Evolutionary conservation across 768 basidiomycete species (phyloP).

Genomic region (Lactifluus subvellereus): DNA sequence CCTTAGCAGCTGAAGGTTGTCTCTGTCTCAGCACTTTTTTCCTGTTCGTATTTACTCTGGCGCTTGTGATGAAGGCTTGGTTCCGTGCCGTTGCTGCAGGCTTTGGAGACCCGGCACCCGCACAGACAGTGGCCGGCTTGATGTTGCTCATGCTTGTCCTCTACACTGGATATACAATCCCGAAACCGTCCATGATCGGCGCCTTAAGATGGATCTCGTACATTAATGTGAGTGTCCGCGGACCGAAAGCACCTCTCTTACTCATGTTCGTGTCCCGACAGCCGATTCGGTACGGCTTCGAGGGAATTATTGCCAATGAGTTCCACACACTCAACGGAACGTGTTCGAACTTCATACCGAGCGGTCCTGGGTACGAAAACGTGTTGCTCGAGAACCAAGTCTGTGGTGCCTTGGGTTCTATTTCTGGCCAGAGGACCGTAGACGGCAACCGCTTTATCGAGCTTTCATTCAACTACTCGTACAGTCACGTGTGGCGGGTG

Average conservation of each 20-base stretch:
- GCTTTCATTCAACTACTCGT: slow-evolving; percentile 39
- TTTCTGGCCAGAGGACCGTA: slow-evolving; percentile 54
- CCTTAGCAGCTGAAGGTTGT: slow-evolving; percentile 7
- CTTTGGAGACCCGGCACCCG: slow-evolving; percentile 53
- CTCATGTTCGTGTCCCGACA: slow-evolving; percentile 31
- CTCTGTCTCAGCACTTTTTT: slow-evolving; percentile 45
- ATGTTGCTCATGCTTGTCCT: slow-evolving; percentile 48
- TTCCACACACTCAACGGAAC: slow-evolving; percentile 63
- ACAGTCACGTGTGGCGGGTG: slow-evolving; percentile 46
- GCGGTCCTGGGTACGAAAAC: slow-evolving; percentile 55
- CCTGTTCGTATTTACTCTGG: slow-evolving; percentile 51
- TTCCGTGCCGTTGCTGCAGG: slow-evolving; percentile 64
- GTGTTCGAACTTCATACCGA: slow-evolving; percentile 55
- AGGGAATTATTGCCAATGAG: slow-evolving; percentile 73
- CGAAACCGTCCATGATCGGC: slow-evolving; percentile 58
- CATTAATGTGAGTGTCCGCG: slow-evolving; percentile 44
- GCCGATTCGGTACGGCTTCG: slow-evolving; percentile 70
- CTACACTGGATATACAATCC: slow-evolving; percentile 57
- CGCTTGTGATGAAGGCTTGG: slow-evolving; percentile 66
- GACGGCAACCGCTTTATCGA: slow-evolving; percentile 52
- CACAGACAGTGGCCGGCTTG: slow-evolving; percentile 53
- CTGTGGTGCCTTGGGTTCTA: slow-evolving; percentile 65
- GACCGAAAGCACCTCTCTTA: not conserved
- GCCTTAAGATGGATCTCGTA: slow-evolving; percentile 64
- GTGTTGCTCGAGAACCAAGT: slow-evolving; percentile 61